Evolutionary conservation across 345 rosid genomes (phyloP), one percentile per base, ranked within the genome.

Genomic region (Melastoma malabathricum): DNA sequence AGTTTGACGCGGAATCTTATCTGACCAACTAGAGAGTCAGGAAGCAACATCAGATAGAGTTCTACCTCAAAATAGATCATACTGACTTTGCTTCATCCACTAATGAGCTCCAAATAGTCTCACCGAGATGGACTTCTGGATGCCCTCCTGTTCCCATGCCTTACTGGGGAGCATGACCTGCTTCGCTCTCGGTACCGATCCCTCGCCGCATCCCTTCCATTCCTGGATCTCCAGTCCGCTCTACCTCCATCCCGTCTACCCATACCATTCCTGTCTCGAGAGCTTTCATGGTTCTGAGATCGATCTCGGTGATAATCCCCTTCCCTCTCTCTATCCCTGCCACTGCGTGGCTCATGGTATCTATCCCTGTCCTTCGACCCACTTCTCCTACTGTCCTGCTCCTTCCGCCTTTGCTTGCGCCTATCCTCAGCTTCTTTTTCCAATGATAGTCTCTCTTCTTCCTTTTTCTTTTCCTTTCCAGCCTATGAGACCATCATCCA

Each of bases 391-490:
- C 55, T 63, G 68, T 82, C 90, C 10, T 51, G 50, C 70, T 82
- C 98, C 69, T 71, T 90, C 51, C 85, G 94, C 67, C 82, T 79
- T 29, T 43, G 80, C 59, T 77, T 87, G 72, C 72, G 73, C 68
- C 72, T 70, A 47, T 84, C 97, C 59, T 81, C 94, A 18, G 73
- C 76, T 64, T 87, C 98, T 72, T 84, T 92, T 64, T 89, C 98
- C 71, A 78, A 79, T 1, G 74, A 77, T 43, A 74, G 34, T 57
- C 79, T 81, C 69, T 81, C 99, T 72, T 84, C 95, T 66, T 84
- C 90, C 70, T 72, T 75, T 27, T 78, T 86, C 67, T 82, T 87
- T 68, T 87, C 97, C 74, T 76, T 87, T 31, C 83, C 83, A 58
- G 64, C 82, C 97, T 92, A 71, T 27, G 70, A 73, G 41, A 60